Conservation (phyloP, 345 rosid genomes). For the Moricandia arvensis region DNA sequence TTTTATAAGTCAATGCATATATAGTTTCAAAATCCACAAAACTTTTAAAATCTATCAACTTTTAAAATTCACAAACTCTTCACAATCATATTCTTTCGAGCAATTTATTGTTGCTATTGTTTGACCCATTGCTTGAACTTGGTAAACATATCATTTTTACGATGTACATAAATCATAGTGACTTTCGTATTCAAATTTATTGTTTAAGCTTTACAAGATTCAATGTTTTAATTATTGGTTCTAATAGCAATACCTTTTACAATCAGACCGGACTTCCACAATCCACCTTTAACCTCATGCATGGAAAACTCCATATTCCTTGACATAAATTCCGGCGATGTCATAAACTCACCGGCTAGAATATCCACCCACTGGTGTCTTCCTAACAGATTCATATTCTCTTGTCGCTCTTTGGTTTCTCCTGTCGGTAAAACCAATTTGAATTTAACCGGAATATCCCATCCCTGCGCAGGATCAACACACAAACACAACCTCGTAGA, state of each 20-base stretch:
- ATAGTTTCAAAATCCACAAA: too few relatives aligned
- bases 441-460: constrained; percentile 48
- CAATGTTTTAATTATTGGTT: constrained; percentile 31
- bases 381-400: constrained; percentile 32
- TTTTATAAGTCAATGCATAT: too few relatives aligned
- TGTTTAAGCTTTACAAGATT: neutral
- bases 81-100: too few relatives aligned
- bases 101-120: too few relatives aligned
- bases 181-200: neutral
- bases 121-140: too few relatives aligned
- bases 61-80: too few relatives aligned
- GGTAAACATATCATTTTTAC: neutral
- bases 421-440: constrained; percentile 46
- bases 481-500: constrained; percentile 48
- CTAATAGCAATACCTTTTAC: constrained; percentile 50
- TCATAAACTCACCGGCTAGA: constrained; percentile 43
- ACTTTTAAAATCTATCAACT: too few relatives aligned
- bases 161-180: neutral
- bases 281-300: constrained; percentile 43
- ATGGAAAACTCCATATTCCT: constrained; percentile 48
- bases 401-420: too few relatives aligned
- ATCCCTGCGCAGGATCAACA: constrained; percentile 42
- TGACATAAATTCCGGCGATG: constrained; percentile 24
- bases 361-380: constrained; percentile 51
- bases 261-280: constrained; percentile 55